These are phyloP conservation scores for Ophiostoma piceae DNA, from an alignment of 2,329 filamentous ascomycete genomes.

Conservation along the genomic window DNA sequence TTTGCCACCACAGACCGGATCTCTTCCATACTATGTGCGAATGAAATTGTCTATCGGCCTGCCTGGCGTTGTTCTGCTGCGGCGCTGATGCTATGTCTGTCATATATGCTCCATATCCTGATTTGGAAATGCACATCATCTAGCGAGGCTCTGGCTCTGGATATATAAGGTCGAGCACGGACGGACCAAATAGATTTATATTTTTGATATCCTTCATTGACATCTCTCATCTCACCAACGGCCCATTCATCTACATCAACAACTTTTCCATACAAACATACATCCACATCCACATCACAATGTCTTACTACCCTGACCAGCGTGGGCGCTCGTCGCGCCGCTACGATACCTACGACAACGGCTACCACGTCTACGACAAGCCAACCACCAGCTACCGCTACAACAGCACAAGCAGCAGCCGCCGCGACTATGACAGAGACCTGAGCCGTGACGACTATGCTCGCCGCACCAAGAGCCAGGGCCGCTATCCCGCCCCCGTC, in stretches of 20 bases:
- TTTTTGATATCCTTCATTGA: neutral
- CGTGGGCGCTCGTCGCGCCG: slow-evolving; percentile 18
- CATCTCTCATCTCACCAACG: neutral
- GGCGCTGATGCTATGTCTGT: neutral
- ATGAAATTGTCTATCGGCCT: neutral
- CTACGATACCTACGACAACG: slow-evolving; percentile 5
- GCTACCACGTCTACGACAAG: neutral
- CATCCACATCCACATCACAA: neutral
- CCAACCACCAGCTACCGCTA: neutral
- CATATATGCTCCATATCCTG: neutral
- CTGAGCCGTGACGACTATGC: neutral
- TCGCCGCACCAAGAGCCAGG: slow-evolving; percentile 6
- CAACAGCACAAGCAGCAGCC: neutral
- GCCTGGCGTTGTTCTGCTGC: neutral
- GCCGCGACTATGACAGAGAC: neutral
- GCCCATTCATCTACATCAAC: neutral
- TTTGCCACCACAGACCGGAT: slow-evolving; percentile 10
- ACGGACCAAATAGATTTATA: neutral
- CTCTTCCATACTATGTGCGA: neutral
- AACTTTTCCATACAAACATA: neutral
- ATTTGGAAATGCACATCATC: neutral
- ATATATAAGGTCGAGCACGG: neutral
- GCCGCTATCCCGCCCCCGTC: neutral
- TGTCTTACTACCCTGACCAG: slow-evolving; percentile 11
- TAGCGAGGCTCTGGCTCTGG: neutral